Percentiles rank a stretch among this genome's conserved stretches.
These are phyloP conservation scores for Antrodiella citrinella DNA, from an alignment of 768 basidiomycete species.

Conservation along the genomic window DNA sequence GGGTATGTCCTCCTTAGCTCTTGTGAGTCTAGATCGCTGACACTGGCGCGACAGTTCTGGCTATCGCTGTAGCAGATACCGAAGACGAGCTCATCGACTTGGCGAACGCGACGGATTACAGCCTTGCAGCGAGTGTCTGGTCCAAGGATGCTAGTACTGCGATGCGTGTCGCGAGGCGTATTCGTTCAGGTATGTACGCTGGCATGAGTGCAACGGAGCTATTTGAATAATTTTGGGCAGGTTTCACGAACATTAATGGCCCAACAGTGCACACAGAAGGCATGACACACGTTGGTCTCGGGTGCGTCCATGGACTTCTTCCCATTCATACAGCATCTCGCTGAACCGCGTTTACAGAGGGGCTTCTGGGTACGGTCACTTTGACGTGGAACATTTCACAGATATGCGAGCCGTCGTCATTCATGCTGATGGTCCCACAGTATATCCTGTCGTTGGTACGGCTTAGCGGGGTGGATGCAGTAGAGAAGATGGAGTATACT, in stretches of 20 bases:
- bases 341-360: too few species aligned
- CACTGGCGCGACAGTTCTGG: slow-evolving; percentile 26
- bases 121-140: slow-evolving; percentile 46
- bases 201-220: not conserved
- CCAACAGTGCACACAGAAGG: slow-evolving; percentile 41
- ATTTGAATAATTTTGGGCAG: slow-evolving; percentile 21
- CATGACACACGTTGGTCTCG: slow-evolving; percentile 29
- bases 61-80: slow-evolving; percentile 36
- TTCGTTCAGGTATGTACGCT: slow-evolving; percentile 34
- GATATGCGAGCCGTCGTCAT: slow-evolving; percentile 35
- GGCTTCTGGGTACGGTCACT: slow-evolving; percentile 41
- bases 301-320: too few species aligned
- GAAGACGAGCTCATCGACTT: slow-evolving; percentile 47
- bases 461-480: too few species aligned
- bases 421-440: slow-evolving; percentile 24
- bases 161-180: slow-evolving; percentile 35
- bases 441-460: slow-evolving; percentile 4
- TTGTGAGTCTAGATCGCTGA: not conserved
- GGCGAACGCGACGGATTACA: slow-evolving; percentile 49
- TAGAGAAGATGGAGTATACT: too few species aligned
- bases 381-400: slow-evolving; percentile 44
- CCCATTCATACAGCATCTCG: too few species aligned
- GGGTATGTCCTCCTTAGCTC: slow-evolving; percentile 22
- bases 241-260: slow-evolving; percentile 49
- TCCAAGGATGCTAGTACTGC: slow-evolving; percentile 36